These are phyloP conservation scores for Ceratobasidium sp. DNA, from an alignment of 1,284 basidiomycete genomes.

Conservation along the genomic window DNA sequence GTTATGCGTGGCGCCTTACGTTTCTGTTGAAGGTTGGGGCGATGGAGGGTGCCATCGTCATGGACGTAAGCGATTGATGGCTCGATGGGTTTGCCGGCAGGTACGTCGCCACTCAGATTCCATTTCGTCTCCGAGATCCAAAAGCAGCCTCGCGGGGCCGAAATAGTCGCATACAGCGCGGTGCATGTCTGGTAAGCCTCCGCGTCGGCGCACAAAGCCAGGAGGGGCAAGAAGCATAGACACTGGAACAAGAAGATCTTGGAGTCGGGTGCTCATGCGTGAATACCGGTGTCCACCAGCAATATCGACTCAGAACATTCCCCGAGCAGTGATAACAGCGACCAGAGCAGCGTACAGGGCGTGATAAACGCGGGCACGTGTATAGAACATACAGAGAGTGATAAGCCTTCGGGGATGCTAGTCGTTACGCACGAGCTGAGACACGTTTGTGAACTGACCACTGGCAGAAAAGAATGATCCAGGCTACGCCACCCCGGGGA, in stretches of 20 bases:
- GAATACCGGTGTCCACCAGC: conserved; percentile 20
- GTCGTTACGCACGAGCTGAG: conserved; percentile 30
- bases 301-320: conserved; percentile 20
- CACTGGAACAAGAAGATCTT: background rate
- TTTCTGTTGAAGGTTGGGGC: background rate
- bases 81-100: background rate
- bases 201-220: background rate
- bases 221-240: conserved; percentile 27
- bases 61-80: conserved; percentile 5
- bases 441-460: conserved; percentile 42
- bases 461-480: conserved; percentile 29
- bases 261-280: conserved; percentile 14
- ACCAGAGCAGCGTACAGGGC: conserved; percentile 19
- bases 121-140: background rate
- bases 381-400: background rate
- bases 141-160: background rate
- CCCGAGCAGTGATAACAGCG: conserved; percentile 18
- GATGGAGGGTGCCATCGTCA: background rate
- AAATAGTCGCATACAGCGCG: background rate
- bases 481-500: conserved; percentile 33
- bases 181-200: background rate
- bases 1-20: background rate
- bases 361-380: conserved; percentile 31
- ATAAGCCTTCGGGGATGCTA: conserved; percentile 6
- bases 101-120: conserved; percentile 1